Base-by-base conservation (phyloP, 257 asterid species). In the Primulina huaijiensis region DNA sequence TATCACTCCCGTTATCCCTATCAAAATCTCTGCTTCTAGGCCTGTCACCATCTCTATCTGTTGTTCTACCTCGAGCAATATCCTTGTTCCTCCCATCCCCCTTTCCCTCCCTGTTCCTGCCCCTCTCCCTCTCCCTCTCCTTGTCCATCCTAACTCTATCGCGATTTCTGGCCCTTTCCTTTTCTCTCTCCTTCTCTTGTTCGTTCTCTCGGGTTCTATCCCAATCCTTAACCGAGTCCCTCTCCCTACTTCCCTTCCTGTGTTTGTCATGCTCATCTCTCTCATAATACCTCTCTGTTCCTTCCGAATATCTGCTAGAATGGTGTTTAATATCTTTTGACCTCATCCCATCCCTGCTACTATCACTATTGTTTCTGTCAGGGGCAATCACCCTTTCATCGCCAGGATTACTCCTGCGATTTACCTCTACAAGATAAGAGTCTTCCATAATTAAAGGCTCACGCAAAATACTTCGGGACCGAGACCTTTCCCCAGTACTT, bases 221-320 rank as follows among this genome's bases (percentile, higher is more conserved):
- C 78, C 85, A 76, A 38, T 77, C 84, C 76, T 81, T 67, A 43
- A 43, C 55, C 5, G 19, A 43, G 62, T 72, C 82, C 71, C 75
- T 76, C 60, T 87, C 98, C 76, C 80, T 73, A 80, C 90, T 81
- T 21, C 80, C 84, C 72, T 83, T 92, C 85, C 87, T 77, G 59
- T 79, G 72, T 38, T 76, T 58, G n/a, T 84, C 87, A 23, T 50
- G 62, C 56, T 65, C 80, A 64, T 85, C 92, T 77, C 83, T 82
- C 70, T 70, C 71, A 73, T 73, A 78, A 79, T 80, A 79, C 68
- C 80, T 72, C 72, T 79, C 92, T 64, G 17, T 57, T 71, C 80
- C 81, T 70, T 81, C 86, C 2, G 25, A 46, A 74, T 81, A 81
- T 72, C 86, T 86, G 79, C 81, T 76, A 71, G 90, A 80, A 77